Conservation (phyloP, 805 yeast species). For the Kodamaea jinghongensis region DNA sequence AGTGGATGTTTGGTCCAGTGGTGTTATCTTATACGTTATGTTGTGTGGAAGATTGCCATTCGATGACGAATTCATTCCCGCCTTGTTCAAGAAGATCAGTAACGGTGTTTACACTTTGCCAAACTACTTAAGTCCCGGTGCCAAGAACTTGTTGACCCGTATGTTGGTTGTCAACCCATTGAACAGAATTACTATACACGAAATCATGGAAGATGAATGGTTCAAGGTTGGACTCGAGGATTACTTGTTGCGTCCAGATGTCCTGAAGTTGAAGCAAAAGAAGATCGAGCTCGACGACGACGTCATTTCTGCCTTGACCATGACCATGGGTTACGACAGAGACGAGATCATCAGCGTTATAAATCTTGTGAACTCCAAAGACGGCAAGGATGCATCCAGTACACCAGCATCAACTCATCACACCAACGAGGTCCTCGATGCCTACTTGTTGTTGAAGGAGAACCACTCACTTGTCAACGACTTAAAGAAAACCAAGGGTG, state of each 20-base stretch:
- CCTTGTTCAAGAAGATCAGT: slow-evolving; percentile 28
- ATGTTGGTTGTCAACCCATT: slow-evolving; percentile 32
- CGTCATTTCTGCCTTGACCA: slow-evolving; percentile 25
- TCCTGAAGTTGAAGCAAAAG: slow-evolving; percentile 23
- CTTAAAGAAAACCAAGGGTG: slow-evolving; percentile 51
- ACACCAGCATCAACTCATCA: slow-evolving; percentile 18
- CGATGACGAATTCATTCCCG: slow-evolving; percentile 30
- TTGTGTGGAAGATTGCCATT: slow-evolving; percentile 30
- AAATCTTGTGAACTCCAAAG: slow-evolving; percentile 16
- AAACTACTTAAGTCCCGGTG: slow-evolving; percentile 27
- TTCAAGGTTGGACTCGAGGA: slow-evolving; percentile 28
- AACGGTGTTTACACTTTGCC: slow-evolving; percentile 34
- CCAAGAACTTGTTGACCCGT: slow-evolving; percentile 26
- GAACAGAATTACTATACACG: slow-evolving; percentile 30
- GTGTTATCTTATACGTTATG: slow-evolving; percentile 30
- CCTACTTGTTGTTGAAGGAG: slow-evolving; percentile 78
- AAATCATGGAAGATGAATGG: slow-evolving; percentile 32
- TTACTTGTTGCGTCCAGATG: slow-evolving; percentile 29
- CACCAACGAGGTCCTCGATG: slow-evolving; percentile 76
- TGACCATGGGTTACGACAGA: slow-evolving; percentile 30
- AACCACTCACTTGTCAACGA: slow-evolving; percentile 69
- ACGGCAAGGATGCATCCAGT: background rate
- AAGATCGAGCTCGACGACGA: slow-evolving; percentile 28
- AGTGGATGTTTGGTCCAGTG: slow-evolving; percentile 31
- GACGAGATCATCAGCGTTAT: slow-evolving; percentile 26